phyloP scores from a whole-genome alignment of 345 rosid species.

The Melaleuca quinquenervia region DNA sequence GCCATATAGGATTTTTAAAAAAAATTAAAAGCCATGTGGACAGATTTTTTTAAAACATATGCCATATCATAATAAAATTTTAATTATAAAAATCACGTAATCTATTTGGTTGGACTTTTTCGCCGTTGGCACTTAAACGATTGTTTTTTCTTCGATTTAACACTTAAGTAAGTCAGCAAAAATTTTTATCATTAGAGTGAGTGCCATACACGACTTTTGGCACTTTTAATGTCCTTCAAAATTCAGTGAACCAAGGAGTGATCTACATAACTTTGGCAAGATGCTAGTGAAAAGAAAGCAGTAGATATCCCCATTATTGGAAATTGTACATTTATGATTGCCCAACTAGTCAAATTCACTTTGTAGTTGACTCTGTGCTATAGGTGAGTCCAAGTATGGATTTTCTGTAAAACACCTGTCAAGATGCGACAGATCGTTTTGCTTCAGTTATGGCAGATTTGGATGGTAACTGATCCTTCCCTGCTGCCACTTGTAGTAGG shows the following conservation, averaged over 20 bases:
- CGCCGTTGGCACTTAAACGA: no score
- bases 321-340: neutral
- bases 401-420: neutral
- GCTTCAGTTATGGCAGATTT: neutral
- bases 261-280: neutral
- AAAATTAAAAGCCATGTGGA: no score
- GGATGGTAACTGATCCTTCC: neutral
- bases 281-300: neutral
- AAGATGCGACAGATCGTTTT: neutral
- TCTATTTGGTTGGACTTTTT: no score
- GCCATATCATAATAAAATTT: no score
- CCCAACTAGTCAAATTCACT: neutral
- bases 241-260: neutral
- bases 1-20: no score
- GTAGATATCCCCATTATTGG: neutral
- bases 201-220: no score
- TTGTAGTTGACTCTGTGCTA: neutral
- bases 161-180: no score
- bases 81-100: no score
- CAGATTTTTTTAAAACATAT: no score
- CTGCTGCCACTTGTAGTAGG: neutral
- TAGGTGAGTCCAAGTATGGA: neutral
- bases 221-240: no score
- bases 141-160: no score
- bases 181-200: no score